Evolutionary conservation across 169 alveolate species (phyloP).

Genomic region (Plasmodium ovale): DNA sequence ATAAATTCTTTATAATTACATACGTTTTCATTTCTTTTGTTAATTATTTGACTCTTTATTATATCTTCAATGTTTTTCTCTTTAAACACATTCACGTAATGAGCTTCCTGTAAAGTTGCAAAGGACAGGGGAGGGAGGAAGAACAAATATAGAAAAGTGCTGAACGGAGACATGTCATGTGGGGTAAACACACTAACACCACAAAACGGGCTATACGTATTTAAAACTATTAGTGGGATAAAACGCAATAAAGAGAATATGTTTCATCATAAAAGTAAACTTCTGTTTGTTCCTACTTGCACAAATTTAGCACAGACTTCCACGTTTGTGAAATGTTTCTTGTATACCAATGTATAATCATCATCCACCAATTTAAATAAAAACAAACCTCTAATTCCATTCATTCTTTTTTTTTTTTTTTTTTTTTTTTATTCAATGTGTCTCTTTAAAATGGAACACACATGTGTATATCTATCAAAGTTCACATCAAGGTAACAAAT

Average conservation of each 20-base stretch:
- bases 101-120: conserved; percentile 2
- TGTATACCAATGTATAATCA: conserved; percentile 12
- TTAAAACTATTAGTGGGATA: background rate
- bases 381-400: conserved; percentile 26
- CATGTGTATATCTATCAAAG: too few species aligned
- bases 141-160: background rate
- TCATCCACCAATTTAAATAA: background rate
- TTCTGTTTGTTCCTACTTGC: conserved; percentile 20
- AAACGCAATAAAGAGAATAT: background rate
- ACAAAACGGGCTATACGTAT: background rate
- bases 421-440: background rate
- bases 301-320: conserved; percentile 27
- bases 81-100: conserved; percentile 14
- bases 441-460: too few species aligned
- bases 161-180: background rate
- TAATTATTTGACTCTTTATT: conserved; percentile 28
- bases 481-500: background rate
- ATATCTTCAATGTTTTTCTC: conserved; percentile 13
- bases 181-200: background rate
- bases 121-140: background rate
- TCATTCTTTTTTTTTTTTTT: conserved; percentile 18
- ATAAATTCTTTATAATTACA: background rate
- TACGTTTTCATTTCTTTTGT: background rate
- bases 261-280: too few species aligned
- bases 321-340: conserved; percentile 16